Evolutionary conservation across 371 early-diverging fungal species (phyloP).

Genomic region (Apophysomyces sp.): DNA sequence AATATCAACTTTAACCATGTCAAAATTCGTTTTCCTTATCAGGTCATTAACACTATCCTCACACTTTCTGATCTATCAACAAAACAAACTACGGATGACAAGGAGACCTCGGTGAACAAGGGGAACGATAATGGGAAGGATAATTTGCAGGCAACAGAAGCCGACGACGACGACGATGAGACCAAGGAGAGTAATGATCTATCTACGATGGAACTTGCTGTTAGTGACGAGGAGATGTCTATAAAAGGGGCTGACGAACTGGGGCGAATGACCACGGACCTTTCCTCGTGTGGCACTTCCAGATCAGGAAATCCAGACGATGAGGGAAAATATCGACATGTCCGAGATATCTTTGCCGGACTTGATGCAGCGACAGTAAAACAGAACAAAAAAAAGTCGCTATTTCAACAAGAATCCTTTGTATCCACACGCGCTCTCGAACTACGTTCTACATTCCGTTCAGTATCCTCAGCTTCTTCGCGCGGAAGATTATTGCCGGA

Average conservation of each 20-base stretch:
- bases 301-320: background rate
- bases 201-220: background rate
- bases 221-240: background rate
- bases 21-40: background rate
- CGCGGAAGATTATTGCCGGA: background rate
- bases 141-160: background rate
- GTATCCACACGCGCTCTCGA: background rate
- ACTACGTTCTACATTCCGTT: background rate
- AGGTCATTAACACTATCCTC: conserved; percentile 42
- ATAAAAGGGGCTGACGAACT: background rate
- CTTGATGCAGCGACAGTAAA: conserved; percentile 4
- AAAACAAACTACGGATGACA: conserved; percentile 14
- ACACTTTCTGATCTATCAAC: conserved; percentile 26
- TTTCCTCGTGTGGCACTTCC: conserved; percentile 4
- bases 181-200: conserved; percentile 10
- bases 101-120: background rate
- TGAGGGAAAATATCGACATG: conserved; percentile 29
- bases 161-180: conserved; percentile 3
- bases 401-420: background rate
- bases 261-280: background rate
- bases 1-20: background rate
- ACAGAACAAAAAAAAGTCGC: background rate
- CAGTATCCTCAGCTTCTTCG: background rate
- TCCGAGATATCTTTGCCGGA: conserved; percentile 32
- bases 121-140: background rate